phyloP scores from a whole-genome alignment of 202 grass and related monocot genomes.

The Zizania palustris region DNA sequence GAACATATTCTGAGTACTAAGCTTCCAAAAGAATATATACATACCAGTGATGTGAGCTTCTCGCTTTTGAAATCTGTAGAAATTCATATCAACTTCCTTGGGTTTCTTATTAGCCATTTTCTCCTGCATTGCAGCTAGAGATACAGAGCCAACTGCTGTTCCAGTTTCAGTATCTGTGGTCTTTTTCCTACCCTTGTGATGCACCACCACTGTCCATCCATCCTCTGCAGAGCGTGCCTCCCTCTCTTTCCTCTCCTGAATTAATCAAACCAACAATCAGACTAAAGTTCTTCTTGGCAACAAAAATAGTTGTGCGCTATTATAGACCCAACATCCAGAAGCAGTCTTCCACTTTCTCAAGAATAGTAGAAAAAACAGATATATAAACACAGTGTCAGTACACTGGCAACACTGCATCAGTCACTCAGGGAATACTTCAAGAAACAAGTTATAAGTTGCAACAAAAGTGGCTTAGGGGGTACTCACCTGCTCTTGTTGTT shows the following conservation, averaged over 20 bases:
- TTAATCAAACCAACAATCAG: constrained; percentile 35
- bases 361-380: constrained; percentile 9
- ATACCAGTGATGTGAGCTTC: constrained; percentile 81
- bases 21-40: constrained; percentile 13
- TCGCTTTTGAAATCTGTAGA: constrained; percentile 83
- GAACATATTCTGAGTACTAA: background rate
- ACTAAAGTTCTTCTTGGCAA: background rate
- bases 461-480: background rate
- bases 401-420: background rate
- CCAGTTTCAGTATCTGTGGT: constrained; percentile 89
- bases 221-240: constrained; percentile 69
- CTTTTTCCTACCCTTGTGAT: constrained; percentile 97
- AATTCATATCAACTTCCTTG: constrained; percentile 72
- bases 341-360: constrained; percentile 15
- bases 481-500: constrained; percentile 73
- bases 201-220: constrained; percentile 96
- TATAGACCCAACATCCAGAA: background rate
- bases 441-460: constrained; percentile 1
- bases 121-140: constrained; percentile 79
- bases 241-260: constrained; percentile 88
- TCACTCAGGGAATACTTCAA: background rate
- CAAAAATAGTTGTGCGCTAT: background rate
- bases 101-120: constrained; percentile 84
- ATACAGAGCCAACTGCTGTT: constrained; percentile 82
- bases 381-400: background rate